Conservation (phyloP, 495 filamentous ascomycete species). For the Talaromyces ruber region DNA sequence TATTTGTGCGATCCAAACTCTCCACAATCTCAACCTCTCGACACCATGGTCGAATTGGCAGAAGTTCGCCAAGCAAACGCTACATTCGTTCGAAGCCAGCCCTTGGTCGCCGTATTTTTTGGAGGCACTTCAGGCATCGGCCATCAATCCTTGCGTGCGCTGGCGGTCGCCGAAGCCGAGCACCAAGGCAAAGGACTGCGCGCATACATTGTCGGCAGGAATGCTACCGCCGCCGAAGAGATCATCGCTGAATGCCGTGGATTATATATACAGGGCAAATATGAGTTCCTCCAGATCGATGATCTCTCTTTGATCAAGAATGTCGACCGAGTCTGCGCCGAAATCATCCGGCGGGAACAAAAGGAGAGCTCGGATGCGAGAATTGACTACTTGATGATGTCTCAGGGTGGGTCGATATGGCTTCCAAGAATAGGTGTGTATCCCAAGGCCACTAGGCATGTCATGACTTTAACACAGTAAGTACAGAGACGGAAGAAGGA, state of each 20-base stretch:
- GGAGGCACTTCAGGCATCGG: slow-evolving; percentile 18
- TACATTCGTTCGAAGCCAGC: slow-evolving; percentile 4
- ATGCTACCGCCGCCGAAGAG: slow-evolving; percentile 10
- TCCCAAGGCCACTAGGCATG: neutral
- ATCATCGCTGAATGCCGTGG: slow-evolving; percentile 11
- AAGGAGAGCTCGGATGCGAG: neutral
- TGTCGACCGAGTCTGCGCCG: slow-evolving; percentile 20
- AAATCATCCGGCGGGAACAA: slow-evolving; percentile 14
- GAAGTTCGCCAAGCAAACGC: slow-evolving; percentile 11
- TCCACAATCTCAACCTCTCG: too few species aligned
- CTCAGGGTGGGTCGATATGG: slow-evolving; percentile 14
- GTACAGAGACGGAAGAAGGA: slow-evolving; percentile 15
- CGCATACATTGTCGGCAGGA: slow-evolving; percentile 17
- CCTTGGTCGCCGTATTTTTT: slow-evolving; percentile 15
- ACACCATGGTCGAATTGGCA: slow-evolving; percentile 12
- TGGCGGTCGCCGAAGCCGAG: slow-evolving; percentile 9
- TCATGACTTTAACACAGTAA: neutral
- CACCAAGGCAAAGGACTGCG: slow-evolving; percentile 5
- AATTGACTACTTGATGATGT: slow-evolving; percentile 20
- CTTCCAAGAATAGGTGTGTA: slow-evolving; percentile 2
- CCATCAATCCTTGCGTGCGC: slow-evolving; percentile 11
- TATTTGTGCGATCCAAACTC: too few species aligned
- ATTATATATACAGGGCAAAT: slow-evolving; percentile 11
- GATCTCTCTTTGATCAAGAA: slow-evolving; percentile 18
- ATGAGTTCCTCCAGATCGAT: slow-evolving; percentile 16